Percentiles rank a stretch among this genome's conserved stretches.
phyloP scores from a whole-genome alignment of 2,329 filamentous ascomycete genomes.

The Stachybotrys echinatus region DNA sequence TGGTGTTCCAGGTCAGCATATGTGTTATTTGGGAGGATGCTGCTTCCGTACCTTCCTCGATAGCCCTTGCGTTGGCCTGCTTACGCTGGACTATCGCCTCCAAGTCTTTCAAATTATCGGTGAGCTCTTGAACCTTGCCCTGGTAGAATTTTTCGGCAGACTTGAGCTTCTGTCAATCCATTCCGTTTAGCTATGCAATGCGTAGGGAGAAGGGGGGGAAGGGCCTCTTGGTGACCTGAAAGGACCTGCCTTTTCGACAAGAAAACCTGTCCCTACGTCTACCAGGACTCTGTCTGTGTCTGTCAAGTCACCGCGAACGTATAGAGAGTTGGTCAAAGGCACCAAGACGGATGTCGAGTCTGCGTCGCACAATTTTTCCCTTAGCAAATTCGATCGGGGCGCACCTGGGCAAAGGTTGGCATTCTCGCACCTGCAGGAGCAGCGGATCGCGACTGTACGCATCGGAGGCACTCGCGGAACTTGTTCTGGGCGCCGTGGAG shows the following conservation, averaged over 20 bases:
- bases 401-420: neutral
- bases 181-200: neutral
- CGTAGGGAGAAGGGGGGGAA: neutral
- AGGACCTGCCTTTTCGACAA: slow-evolving; percentile 76
- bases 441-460: slow-evolving; percentile 50
- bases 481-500: slow-evolving; percentile 85
- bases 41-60: slow-evolving; percentile 68
- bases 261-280: slow-evolving; percentile 90
- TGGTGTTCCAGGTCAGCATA: slow-evolving; percentile 19
- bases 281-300: slow-evolving; percentile 76
- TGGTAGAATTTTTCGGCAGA: slow-evolving; percentile 54
- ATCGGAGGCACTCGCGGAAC: slow-evolving; percentile 83
- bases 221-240: too few relatives aligned
- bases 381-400: too few relatives aligned
- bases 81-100: slow-evolving; percentile 61
- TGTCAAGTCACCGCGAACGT: slow-evolving; percentile 78
- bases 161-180: slow-evolving; percentile 38
- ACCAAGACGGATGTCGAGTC: slow-evolving; percentile 64
- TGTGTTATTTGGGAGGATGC: slow-evolving; percentile 26
- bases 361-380: slow-evolving; percentile 4
- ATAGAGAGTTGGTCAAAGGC: slow-evolving; percentile 91
- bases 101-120: slow-evolving; percentile 49
- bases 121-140: slow-evolving; percentile 47
- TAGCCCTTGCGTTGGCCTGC: slow-evolving; percentile 74
- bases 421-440: slow-evolving; percentile 22